Conservation (phyloP, 1,284 basidiomycete species). For the Serendipita sp. region DNA sequence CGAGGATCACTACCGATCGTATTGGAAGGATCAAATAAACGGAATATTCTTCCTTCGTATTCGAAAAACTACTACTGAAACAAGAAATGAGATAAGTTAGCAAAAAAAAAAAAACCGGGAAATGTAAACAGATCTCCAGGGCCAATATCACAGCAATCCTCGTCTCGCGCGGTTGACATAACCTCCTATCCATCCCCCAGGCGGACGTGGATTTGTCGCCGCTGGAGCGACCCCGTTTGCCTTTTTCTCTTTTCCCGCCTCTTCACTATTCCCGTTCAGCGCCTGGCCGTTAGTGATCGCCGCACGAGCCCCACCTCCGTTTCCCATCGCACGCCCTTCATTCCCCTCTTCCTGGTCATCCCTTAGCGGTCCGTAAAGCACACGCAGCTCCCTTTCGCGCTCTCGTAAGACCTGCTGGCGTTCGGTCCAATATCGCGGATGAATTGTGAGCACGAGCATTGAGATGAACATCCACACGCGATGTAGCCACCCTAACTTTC, state of each 20-base stretch:
- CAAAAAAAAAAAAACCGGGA: no score
- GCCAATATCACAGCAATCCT: background rate
- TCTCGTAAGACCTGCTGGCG: background rate
- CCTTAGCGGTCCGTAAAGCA: background rate
- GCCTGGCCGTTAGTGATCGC: background rate
- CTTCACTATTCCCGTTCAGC: background rate
- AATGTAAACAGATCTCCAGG: no score
- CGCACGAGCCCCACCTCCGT: background rate
- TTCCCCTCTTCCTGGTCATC: background rate
- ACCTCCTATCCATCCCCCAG: background rate
- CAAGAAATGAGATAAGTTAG: no score
- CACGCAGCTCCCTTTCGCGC: background rate
- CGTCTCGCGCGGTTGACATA: background rate
- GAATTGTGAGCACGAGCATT: background rate
- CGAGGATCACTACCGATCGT: no score
- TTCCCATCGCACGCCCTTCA: background rate
- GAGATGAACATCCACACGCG: background rate
- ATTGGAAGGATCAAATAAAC: no score
- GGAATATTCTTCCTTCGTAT: no score
- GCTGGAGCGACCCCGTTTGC: background rate
- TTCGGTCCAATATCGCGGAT: slow-evolving; percentile 4
- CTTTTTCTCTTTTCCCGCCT: background rate
- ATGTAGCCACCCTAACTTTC: background rate
- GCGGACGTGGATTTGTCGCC: background rate
- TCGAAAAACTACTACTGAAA: no score